Evolutionary conservation across 345 rosid species (phyloP), one percentile per base, ranked within the genome.

Genomic region (Schrenkiella parvula): DNA sequence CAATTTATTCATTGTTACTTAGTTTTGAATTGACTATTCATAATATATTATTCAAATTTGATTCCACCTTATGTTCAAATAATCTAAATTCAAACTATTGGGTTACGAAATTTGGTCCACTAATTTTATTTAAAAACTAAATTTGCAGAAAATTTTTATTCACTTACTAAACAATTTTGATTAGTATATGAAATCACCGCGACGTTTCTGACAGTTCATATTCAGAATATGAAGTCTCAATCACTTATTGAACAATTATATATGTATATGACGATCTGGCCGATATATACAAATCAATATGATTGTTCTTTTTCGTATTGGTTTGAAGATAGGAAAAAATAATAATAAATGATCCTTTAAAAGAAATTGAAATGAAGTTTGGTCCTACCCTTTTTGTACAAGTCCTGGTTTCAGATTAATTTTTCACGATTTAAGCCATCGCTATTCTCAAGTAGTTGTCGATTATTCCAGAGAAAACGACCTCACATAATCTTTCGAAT

Each of bases 301-400:
- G 5, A 48, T 17, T 32, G n/a, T 19, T 44, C 7, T 14, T 44
- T 56, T 56, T 41, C 18, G 25, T 38, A 59, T 59, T 18, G 6
- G 28, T 59, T 47, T 61, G 39, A 35, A 28, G 10, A 37, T 10
- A 32, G 34, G n/a, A 55, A 5, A 21, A n/a, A 21, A 2, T 23
- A 12, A 54, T 32, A 25, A 8, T 15, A 23, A 41, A 68, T 21
- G n/a, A 70, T 59, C 38, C 22, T 13, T 67, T 38, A 42, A 12
- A 26, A 15, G 4, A 34, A 14, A 38, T 48, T 64, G 56, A 63
- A 63, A 42, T 21, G 15, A 53, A 11, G 22, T 43, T 39, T 64
- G 77, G 71, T 56, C 77, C 77, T 65, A 65, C 77, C 66, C 21
- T 26, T 34, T 72, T 44, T 64, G 29, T 28, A 28, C 9, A n/a